Conservation (phyloP, 2,329 filamentous ascomycete species). For the Shiraia sp. region DNA sequence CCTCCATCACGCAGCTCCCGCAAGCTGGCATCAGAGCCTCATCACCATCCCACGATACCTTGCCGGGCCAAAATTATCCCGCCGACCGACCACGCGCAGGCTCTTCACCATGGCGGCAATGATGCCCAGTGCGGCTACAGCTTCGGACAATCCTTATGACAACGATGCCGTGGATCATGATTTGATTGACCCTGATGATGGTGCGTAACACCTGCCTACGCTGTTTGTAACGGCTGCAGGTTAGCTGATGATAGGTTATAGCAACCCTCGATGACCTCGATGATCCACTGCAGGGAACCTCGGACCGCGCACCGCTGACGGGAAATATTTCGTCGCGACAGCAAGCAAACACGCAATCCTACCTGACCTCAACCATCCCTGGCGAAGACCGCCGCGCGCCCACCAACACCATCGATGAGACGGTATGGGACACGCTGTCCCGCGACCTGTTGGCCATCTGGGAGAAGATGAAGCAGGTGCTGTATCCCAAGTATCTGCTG, state of each 20-base stretch:
- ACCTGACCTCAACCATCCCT: constrained; percentile 85
- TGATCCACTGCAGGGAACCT: constrained; percentile 72
- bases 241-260: constrained; percentile 41
- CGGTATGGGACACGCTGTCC: constrained; percentile 94
- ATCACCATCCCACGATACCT: constrained; percentile 28
- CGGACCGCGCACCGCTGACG: constrained; percentile 77
- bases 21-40: constrained; percentile 33
- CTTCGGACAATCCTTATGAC: constrained; percentile 48
- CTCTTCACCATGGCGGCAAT: constrained; percentile 48
- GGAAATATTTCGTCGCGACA: constrained; percentile 72
- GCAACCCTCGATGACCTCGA: constrained; percentile 92
- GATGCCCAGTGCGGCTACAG: constrained; percentile 47
- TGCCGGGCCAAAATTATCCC: constrained; percentile 29
- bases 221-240: neutral
- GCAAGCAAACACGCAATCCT: constrained; percentile 67
- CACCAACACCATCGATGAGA: constrained; percentile 94
- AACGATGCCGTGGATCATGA: constrained; percentile 53
- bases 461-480: constrained; percentile 97
- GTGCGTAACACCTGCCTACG: constrained; percentile 38
- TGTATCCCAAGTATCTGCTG: constrained; percentile 93
- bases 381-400: constrained; percentile 91
- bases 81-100: constrained; percentile 26
- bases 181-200: constrained; percentile 58
- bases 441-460: constrained; percentile 91
- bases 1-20: constrained; percentile 16